These are phyloP conservation scores for Rhytidhysteron rufulum DNA, from an alignment of 2,329 filamentous ascomycete genomes.

Conservation along the genomic window DNA sequence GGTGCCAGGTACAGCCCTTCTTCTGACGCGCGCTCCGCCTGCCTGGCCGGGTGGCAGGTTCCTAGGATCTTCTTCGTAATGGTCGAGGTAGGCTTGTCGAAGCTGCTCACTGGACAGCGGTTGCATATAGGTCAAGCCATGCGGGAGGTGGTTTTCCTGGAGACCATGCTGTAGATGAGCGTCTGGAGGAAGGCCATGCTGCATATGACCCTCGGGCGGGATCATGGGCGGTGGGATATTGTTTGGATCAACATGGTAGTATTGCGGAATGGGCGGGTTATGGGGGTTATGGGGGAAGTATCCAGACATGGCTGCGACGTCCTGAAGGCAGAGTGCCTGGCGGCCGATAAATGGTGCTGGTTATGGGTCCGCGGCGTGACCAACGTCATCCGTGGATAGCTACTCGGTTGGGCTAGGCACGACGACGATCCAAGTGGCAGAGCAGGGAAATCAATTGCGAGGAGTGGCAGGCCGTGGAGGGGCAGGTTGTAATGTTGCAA, in stretches of 20 bases:
- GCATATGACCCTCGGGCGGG: constrained; percentile 22
- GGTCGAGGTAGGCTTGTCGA: constrained; percentile 30
- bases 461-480: constrained; percentile 18
- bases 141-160: constrained; percentile 29
- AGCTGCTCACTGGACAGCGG: constrained; percentile 29
- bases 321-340: constrained; percentile 8
- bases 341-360: constrained; percentile 16
- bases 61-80: constrained; percentile 31
- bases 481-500: background rate
- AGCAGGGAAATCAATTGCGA: constrained; percentile 25
- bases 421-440: constrained; percentile 25
- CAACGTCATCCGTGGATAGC: constrained; percentile 36
- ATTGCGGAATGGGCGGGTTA: constrained; percentile 29
- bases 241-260: constrained; percentile 33
- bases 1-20: constrained; percentile 25
- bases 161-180: constrained; percentile 24
- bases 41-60: constrained; percentile 12
- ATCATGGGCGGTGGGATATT: constrained; percentile 27
- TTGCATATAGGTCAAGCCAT: constrained; percentile 18
- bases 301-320: constrained; percentile 30
- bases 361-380: constrained; percentile 22
- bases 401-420: constrained; percentile 8
- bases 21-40: constrained; percentile 23
- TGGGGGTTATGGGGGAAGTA: constrained; percentile 32
- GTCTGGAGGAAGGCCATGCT: constrained; percentile 26